Conservation (phyloP, 1,139 yeast genomes). For the Martiniozyma asiatica region DNA sequence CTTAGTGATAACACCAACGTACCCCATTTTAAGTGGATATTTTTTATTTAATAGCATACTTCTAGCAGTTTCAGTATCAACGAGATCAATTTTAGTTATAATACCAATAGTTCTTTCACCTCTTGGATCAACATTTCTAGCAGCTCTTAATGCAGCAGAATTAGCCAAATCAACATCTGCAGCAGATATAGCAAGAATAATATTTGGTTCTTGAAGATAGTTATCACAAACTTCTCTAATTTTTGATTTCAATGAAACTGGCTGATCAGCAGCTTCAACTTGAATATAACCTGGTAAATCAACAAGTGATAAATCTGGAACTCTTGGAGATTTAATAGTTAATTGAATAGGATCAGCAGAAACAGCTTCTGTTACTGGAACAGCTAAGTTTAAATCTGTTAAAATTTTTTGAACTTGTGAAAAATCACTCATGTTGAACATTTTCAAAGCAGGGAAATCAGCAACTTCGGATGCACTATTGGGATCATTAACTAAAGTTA, state of each 20-base stretch:
- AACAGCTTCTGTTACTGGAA: slow-evolving; percentile 39
- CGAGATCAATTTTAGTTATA: slow-evolving; percentile 83
- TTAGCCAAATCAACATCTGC: slow-evolving; percentile 98
- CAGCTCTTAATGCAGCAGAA: slow-evolving; percentile 86
- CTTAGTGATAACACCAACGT: slow-evolving; percentile 90
- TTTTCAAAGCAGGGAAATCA: slow-evolving; percentile 83
- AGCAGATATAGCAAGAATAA: slow-evolving; percentile 89
- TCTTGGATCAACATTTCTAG: slow-evolving; percentile 83
- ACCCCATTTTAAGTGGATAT: slow-evolving; percentile 90
- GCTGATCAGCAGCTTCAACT: slow-evolving; percentile 94
- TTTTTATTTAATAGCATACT: slow-evolving; percentile 60
- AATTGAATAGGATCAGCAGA: slow-evolving; percentile 17
- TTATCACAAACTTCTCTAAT: slow-evolving; percentile 72
- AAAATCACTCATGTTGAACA: slow-evolving; percentile 77
- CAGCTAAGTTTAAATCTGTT: slow-evolving; percentile 83
- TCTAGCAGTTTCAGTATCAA: slow-evolving; percentile 63
- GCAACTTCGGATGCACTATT: slow-evolving; percentile 76
- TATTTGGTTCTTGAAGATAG: slow-evolving; percentile 83
- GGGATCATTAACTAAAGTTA: slow-evolving; percentile 82
- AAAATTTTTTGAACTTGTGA: slow-evolving; percentile 75
- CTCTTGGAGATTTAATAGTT: slow-evolving; percentile 83
- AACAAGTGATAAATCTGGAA: slow-evolving; percentile 87
- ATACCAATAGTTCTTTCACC: slow-evolving; percentile 97
- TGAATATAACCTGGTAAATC: slow-evolving; percentile 98
- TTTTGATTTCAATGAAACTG: slow-evolving; percentile 65